Evolutionary conservation across 163 green algal genomes (phyloP).

Genomic region (Dunaliella salina): DNA sequence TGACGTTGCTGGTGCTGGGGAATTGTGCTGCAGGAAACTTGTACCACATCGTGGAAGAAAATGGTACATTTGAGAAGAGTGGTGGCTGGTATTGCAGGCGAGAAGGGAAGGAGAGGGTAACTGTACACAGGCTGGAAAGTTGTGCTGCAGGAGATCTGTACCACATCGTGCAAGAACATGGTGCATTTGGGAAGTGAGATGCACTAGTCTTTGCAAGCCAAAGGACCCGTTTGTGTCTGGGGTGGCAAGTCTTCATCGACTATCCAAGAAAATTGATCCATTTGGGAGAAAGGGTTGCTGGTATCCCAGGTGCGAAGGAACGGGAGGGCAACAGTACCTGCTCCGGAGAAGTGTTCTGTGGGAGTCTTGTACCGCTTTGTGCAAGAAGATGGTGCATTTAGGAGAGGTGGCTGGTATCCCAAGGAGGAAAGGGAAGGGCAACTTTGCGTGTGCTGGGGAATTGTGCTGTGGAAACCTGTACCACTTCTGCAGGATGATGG

Average conservation of each 20-base stretch:
- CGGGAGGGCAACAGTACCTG: too few species aligned
- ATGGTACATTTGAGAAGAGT: conserved; percentile 28
- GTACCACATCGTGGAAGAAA: conserved; percentile 30
- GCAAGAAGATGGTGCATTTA: conserved; percentile 20
- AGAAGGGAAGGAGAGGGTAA: too few species aligned
- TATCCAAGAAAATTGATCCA: too few species aligned
- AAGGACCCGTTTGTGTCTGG: too few species aligned
- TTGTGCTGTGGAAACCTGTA: conserved; percentile 29
- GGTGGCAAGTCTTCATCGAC: too few species aligned
- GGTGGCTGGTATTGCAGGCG: conserved; percentile 44
- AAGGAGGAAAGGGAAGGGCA: neutral
- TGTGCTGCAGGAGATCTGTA: conserved; percentile 37
- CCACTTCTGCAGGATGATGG: too few species aligned
- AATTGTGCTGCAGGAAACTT: conserved; percentile 38
- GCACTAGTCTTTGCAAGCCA: too few species aligned
- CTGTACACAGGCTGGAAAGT: too few species aligned
- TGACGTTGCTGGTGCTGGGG: conserved; percentile 46
- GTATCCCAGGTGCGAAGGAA: conserved; percentile 34
- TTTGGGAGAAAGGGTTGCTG: too few species aligned
- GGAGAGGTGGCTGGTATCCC: conserved; percentile 43
- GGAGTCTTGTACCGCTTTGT: conserved; percentile 39
- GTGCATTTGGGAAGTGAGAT: conserved; percentile 31
- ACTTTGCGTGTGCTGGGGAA: conserved; percentile 47
- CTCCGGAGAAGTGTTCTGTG: conserved; percentile 36
- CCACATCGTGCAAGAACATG: conserved; percentile 26